Evolutionary conservation across 2,329 filamentous ascomycete species (phyloP).

Genomic region (Cercospora citrullina): DNA sequence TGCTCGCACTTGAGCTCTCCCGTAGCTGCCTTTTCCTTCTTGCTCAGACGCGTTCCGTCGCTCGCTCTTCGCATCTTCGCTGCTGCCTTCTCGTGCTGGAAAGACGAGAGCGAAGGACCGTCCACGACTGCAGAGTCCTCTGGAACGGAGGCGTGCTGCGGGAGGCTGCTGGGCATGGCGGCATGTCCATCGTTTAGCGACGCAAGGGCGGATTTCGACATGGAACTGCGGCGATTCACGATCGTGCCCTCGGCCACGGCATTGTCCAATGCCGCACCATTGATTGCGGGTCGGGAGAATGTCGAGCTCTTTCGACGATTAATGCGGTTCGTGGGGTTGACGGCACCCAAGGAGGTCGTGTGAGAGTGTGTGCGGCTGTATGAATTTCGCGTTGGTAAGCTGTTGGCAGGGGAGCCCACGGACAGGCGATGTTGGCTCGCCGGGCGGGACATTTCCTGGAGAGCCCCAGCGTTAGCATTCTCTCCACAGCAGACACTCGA

Average conservation of each 20-base stretch:
- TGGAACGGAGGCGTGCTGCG: constrained; percentile 46
- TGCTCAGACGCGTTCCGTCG: constrained; percentile 79
- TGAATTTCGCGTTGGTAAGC: constrained; percentile 61
- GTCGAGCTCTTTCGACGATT: constrained; percentile 91
- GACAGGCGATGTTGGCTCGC: constrained; percentile 43
- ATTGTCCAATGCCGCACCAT: constrained; percentile 66
- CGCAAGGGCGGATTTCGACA: constrained; percentile 60
- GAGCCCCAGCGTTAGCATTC: constrained; percentile 19
- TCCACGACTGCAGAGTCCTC: constrained; percentile 63
- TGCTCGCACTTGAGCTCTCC: constrained; percentile 93
- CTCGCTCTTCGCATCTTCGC: constrained; percentile 66
- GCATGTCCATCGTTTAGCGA: constrained; percentile 58
- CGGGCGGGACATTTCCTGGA: constrained; percentile 44
- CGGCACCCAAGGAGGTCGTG: constrained; percentile 72
- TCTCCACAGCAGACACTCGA: constrained; percentile 7
- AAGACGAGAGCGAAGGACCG: constrained; percentile 59
- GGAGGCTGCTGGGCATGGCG: constrained; percentile 65
- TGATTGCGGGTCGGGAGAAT: constrained; percentile 73
- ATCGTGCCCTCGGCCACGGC: constrained; percentile 63
- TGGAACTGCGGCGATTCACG: constrained; percentile 64
- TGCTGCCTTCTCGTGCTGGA: constrained; percentile 52
- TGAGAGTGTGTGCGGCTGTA: constrained; percentile 78
- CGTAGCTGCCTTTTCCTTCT: constrained; percentile 78
- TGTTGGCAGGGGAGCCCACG: constrained; percentile 59
- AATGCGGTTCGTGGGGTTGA: constrained; percentile 81